Base-by-base conservation (phyloP, 2,329 filamentous ascomycete species). In the Fusarium sarcochroum region DNA sequence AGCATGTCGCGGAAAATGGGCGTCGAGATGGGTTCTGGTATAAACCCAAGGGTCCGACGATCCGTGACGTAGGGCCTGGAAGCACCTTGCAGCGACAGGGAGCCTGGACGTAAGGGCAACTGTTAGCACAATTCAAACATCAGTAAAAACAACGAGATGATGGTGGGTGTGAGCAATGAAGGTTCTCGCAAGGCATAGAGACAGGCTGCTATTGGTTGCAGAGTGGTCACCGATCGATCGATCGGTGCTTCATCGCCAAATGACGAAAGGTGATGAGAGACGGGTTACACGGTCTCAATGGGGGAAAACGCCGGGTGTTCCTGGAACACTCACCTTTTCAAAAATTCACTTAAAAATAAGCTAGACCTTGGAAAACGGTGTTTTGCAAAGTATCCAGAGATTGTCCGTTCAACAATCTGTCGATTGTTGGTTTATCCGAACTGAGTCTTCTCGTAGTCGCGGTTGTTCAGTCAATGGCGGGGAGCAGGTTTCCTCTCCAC, bases 171-270 rank as follows among this genome's bases (percentile, higher is more conserved):
- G 49, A 60, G 49, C 38, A 60, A 30, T 53, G 64, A 61, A 50
- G 51, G 25, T 53, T 63, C 51, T 65, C 48, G 20, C 45, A 18
- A 45, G 25, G 27, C 14, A 42, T 21, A 38, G 35, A 38, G 35
- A 23, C 20, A 32, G 25, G 20, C 30, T 71, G 58, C 70, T 58
- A 76, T 78, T 78, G 73, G 73, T 25, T 51, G 52, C 45, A 45
- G 55, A 25, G 42, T 34, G 48, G 54, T 51, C 56, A 67, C 66
- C 66, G 74, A 78, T 78, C 76, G 76, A 78, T 78, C 76, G 76
- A 78, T 76, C 75, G 74, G 69, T 45, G 61, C 52, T 49, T 65
- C 55, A 59, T 70, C 61, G 64, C 68, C 57, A 73, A 58, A 71
- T 74, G 71, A 73, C 71, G 66, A 73, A 64, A 68, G 37, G 57